Conservation (phyloP, 495 filamentous ascomycete genomes). For the Cairneyella variabilis region DNA sequence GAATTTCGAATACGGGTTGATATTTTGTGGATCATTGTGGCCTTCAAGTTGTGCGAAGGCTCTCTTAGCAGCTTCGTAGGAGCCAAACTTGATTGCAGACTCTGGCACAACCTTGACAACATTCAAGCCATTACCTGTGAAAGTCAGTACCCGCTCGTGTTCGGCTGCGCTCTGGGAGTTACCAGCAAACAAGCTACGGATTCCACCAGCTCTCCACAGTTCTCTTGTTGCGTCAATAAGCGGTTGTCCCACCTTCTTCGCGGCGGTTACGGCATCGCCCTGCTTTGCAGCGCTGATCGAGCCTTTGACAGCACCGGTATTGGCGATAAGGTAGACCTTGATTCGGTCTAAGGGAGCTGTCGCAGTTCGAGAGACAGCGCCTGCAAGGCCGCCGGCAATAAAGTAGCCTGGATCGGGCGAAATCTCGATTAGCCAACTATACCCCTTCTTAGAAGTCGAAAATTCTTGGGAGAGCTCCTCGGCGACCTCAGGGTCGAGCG, state of each 20-base stretch:
- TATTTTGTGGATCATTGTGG: conserved; percentile 72
- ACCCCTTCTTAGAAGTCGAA: conserved; percentile 8
- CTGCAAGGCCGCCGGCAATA: conserved; percentile 87
- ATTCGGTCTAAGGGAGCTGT: conserved; percentile 95
- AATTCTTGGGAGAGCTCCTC: background rate
- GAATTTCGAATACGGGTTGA: conserved; percentile 82
- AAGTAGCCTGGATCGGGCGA: conserved; percentile 72
- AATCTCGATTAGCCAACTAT: conserved; percentile 42
- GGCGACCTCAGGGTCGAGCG: background rate
- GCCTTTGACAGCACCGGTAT: conserved; percentile 55
- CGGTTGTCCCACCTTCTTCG: conserved; percentile 62
- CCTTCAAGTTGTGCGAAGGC: conserved; percentile 84
- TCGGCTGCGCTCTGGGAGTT: conserved; percentile 29
- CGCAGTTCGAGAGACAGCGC: conserved; percentile 85
- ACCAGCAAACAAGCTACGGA: conserved; percentile 94
- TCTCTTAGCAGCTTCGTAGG: conserved; percentile 92
- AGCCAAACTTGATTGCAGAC: conserved; percentile 94
- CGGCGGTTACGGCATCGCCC: conserved; percentile 62
- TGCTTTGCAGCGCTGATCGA: conserved; percentile 48
- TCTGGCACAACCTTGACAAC: conserved; percentile 98
- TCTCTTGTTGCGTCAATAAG: conserved; percentile 67
- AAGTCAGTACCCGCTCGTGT: conserved; percentile 28
- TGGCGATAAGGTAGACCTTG: conserved; percentile 95
- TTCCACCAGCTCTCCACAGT: conserved; percentile 82
- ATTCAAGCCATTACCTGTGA: conserved; percentile 90